A percentile compares a stretch with the other conserved stretches of the same genome.
phyloP scores from a whole-genome alignment of 805 yeast species.

The Pichia cephalocereana region DNA sequence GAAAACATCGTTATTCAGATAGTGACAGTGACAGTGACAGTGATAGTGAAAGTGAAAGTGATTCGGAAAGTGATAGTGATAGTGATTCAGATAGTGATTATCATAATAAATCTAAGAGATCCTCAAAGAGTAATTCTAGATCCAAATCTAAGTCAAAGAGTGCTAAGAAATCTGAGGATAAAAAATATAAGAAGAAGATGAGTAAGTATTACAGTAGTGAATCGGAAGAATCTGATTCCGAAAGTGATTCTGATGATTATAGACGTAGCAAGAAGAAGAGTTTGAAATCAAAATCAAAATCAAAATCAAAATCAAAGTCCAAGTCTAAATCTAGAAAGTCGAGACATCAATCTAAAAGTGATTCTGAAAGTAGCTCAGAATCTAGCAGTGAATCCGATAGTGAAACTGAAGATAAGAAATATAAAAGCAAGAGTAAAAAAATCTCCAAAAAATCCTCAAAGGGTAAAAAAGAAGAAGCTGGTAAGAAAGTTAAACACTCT shows the following conservation, averaged over 20 bases:
- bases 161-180: no score
- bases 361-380: background rate
- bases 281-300: background rate
- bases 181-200: no score
- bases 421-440: background rate
- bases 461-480: no score
- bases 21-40: no score
- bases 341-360: background rate
- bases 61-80: conserved; percentile 1
- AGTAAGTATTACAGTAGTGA: no score
- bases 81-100: background rate
- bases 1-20: no score
- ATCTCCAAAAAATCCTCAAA: no score
- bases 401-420: background rate
- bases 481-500: no score
- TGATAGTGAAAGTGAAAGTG: background rate
- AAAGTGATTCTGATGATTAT: background rate
- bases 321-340: background rate
- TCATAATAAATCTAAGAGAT: background rate
- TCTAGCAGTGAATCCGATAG: background rate
- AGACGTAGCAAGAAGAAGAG: background rate
- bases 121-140: background rate
- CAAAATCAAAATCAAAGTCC: background rate
- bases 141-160: no score
- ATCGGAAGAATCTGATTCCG: background rate